Evolutionary conservation across 2,329 filamentous ascomycete species (phyloP).

Genomic region (Colletotrichum orchidophilum): DNA sequence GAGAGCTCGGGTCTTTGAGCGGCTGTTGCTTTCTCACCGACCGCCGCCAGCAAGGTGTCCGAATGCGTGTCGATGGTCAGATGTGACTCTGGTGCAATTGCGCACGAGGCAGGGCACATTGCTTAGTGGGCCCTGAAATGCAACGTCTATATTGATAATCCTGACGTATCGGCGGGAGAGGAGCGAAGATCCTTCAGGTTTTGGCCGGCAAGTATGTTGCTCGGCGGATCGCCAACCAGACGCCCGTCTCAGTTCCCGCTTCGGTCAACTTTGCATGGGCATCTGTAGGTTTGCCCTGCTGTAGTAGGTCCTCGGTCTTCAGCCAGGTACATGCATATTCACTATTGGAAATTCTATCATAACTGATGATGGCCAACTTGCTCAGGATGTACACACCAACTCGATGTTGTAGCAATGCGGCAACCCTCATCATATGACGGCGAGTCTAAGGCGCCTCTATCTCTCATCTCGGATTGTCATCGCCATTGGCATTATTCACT

Average conservation of each 20-base stretch:
- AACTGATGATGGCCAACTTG: slow-evolving; percentile 23
- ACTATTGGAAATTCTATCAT: slow-evolving; percentile 19
- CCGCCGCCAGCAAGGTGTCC: slow-evolving; percentile 7
- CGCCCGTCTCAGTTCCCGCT: background rate
- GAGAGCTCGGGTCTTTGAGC: slow-evolving; percentile 4
- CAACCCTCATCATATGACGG: slow-evolving; percentile 30
- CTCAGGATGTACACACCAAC: slow-evolving; percentile 26
- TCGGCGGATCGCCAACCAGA: slow-evolving; percentile 2
- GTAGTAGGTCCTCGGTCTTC: slow-evolving; percentile 28
- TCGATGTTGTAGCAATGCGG: slow-evolving; percentile 15
- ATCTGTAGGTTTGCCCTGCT: slow-evolving; percentile 4
- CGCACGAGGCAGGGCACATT: background rate
- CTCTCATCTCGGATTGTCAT: background rate
- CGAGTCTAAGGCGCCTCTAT: background rate
- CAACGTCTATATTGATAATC: background rate
- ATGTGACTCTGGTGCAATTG: slow-evolving; percentile 5
- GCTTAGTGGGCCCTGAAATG: slow-evolving; percentile 1
- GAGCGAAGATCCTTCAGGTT: background rate
- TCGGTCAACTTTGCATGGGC: slow-evolving; percentile 1
- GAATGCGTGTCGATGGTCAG: slow-evolving; percentile 20
- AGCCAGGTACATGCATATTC: slow-evolving; percentile 27
- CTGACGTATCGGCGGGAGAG: background rate
- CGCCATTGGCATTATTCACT: background rate
- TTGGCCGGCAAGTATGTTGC: background rate
- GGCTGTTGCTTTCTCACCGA: slow-evolving; percentile 17